Conservation (phyloP, 2,329 filamentous ascomycete genomes). For the Pezicula rhizophila region DNA sequence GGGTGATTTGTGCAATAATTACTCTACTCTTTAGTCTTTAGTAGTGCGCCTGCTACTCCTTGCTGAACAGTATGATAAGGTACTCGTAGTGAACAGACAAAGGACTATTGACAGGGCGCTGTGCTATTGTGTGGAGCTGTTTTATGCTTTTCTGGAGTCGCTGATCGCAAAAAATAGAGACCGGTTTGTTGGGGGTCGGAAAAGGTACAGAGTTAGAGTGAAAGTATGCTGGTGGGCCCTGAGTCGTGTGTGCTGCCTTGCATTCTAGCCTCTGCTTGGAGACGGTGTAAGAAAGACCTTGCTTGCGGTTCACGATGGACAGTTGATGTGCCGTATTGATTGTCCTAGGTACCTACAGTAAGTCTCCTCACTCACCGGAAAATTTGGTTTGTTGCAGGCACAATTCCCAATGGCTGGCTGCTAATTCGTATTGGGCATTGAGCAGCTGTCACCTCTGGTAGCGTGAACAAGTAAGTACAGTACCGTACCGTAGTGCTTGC, state of each 20-base stretch:
- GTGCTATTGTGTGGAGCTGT: slow-evolving; percentile 6
- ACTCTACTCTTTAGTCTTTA: neutral
- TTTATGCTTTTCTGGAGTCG: slow-evolving; percentile 13
- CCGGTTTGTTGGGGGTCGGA: no score
- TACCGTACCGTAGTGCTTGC: slow-evolving; percentile 4
- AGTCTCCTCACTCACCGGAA: no score
- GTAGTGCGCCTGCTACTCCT: neutral
- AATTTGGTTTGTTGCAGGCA: neutral
- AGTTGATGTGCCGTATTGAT: no score
- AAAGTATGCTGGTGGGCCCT: no score
- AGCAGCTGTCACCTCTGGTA: no score
- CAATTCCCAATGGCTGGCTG: neutral
- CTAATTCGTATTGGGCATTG: slow-evolving; percentile 7
- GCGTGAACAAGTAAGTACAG: neutral
- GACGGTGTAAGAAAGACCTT: no score
- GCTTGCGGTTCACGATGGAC: no score
- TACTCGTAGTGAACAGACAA: slow-evolving; percentile 6
- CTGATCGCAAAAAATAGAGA: slow-evolving; percentile 6
- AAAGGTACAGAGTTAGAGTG: no score
- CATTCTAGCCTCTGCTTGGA: no score
- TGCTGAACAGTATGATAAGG: slow-evolving; percentile 1
- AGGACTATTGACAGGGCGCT: slow-evolving; percentile 12
- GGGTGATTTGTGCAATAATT: neutral
- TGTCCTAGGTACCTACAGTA: no score
- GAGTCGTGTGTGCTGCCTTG: no score